Base-by-base conservation (phyloP, 805 yeast genomes). In the Metschnikowia peoriensis region DNA sequence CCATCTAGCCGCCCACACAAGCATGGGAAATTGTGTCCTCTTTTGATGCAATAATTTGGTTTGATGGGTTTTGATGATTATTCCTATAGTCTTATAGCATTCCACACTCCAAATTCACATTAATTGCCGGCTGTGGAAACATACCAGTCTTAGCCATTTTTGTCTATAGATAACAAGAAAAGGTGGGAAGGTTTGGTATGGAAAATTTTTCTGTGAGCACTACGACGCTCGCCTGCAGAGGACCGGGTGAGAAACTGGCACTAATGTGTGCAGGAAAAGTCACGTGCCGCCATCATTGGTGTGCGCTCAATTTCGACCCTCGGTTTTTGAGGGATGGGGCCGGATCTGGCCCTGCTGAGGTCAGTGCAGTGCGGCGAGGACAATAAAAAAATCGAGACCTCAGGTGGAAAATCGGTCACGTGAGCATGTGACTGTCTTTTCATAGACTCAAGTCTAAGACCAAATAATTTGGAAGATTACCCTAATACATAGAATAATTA, bases 61-160 rank as follows among this genome's bases (percentile, higher is more conserved):
- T 29, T 29, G 10, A 29, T 8, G 10, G 34, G 10, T 29, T 7
- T 7, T 29, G 7, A 29, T 29, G 10, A 29, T 29, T 29, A 8
- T 38, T 38, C 39, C 16, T 7, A 12, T 38, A 15, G 16, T 15
- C 39, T 12, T 17, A 11, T 22, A 14, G 22, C 29, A 44, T 27
- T 14, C 41, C 41, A 34, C 41, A 27, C 41, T 5, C 28, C 15
- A 16, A 15, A 32, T 32, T 38, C 50, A 41, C 45, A 9, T 14
- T 10, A 22, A 34, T 49, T 43, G 44, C 22, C 29, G 42, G 17
- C 41, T 28, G 44, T 50, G 44, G 44, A 47, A 52, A 81, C 86
- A 76, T 81, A 81, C 86, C 86, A 70, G 85, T 79, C 74, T 77
- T 81, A 79, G 83, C 85, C 86, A 82, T 82, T 76, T 75, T 50